These are phyloP conservation scores for Phytophthora constricta DNA, from an alignment of 352 stramenopile species.

Conservation along the genomic window DNA sequence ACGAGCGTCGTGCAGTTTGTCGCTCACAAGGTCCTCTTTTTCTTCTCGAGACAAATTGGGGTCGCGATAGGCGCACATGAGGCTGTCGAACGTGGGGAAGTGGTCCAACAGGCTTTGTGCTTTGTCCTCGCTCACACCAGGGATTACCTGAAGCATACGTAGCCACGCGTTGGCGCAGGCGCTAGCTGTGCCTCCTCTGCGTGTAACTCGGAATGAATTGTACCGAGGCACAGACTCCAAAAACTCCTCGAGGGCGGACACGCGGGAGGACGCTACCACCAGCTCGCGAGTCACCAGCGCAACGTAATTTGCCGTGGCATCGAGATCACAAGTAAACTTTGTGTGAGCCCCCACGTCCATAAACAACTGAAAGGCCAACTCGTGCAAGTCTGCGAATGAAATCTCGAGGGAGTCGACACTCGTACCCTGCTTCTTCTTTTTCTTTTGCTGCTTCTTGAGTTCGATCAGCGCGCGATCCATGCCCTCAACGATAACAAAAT, in stretches of 20 bases:
- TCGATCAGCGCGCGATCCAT: conserved; percentile 65
- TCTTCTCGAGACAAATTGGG: conserved; percentile 33
- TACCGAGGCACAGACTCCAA: conserved; percentile 62
- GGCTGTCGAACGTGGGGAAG: conserved; percentile 64
- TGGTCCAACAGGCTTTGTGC: conserved; percentile 68
- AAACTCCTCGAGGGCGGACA: conserved; percentile 55
- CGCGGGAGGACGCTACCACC: conserved; percentile 46
- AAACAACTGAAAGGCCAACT: conserved; percentile 70
- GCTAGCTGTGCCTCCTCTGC: conserved; percentile 50
- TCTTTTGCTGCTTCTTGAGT: conserved; percentile 47
- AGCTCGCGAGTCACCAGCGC: conserved; percentile 65
- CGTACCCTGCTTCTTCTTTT: conserved; percentile 37
- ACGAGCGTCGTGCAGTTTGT: conserved; percentile 52
- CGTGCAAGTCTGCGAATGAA: conserved; percentile 64
- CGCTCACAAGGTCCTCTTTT: conserved; percentile 65
- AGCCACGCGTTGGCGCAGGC: conserved; percentile 67
- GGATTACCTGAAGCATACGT: conserved; percentile 84
- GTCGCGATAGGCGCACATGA: conserved; percentile 58
- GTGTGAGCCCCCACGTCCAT: conserved; percentile 66
- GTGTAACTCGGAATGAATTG: conserved; percentile 68
- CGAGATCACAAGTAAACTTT: conserved; percentile 67
- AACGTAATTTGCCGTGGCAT: conserved; percentile 61
- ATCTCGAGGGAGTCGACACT: conserved; percentile 18
- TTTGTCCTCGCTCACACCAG: conserved; percentile 73
- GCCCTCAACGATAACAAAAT: conserved; percentile 65